Percentiles rank a stretch among this genome's conserved stretches.
Conservation (phyloP, 371 early-diverging fungal genomes). For the Polyrhizophydium stewartii region DNA sequence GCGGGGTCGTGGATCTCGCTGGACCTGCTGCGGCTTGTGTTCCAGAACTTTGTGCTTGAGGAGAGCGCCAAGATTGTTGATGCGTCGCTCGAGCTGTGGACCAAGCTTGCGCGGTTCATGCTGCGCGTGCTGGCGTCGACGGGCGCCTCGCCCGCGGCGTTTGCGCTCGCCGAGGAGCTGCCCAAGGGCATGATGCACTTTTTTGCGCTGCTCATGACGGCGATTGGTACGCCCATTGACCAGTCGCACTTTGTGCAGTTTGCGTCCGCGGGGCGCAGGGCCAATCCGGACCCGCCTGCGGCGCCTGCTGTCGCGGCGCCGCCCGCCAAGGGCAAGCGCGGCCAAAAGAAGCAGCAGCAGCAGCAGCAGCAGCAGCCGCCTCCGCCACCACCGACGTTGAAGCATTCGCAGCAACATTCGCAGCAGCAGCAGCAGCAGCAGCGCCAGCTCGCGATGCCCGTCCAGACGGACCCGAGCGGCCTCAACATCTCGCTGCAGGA, state of each 20-base stretch:
- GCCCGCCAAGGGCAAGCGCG: not conserved
- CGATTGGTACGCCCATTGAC: conserved; percentile 5
- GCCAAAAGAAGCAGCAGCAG: not conserved
- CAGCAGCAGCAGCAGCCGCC: not conserved
- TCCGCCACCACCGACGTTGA: too few species aligned
- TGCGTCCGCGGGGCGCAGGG: not conserved
- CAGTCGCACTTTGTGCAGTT: not conserved
- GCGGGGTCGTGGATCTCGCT: conserved; percentile 71
- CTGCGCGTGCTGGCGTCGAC: not conserved
- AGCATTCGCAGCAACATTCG: not conserved
- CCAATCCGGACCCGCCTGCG: not conserved
- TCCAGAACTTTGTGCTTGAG: conserved; percentile 90
- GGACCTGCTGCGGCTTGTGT: conserved; percentile 70
- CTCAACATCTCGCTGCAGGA: conserved; percentile 58
- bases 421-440: not conserved
- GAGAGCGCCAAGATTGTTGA: conserved; percentile 64
- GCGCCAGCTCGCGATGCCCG: not conserved
- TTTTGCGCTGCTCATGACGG: conserved; percentile 16
- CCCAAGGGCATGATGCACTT: conserved; percentile 5
- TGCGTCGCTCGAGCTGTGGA: conserved; percentile 14
- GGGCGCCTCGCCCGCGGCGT: not conserved
- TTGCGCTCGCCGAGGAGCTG: not conserved
- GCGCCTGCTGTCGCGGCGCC: not conserved
- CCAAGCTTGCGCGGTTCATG: conserved; percentile 6
- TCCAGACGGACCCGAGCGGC: conserved; percentile 2